A percentile compares a stretch with the other conserved stretches of the same genome.
Conservation (phyloP, 495 filamentous ascomycete species). For the Rhypophila decipiens region DNA sequence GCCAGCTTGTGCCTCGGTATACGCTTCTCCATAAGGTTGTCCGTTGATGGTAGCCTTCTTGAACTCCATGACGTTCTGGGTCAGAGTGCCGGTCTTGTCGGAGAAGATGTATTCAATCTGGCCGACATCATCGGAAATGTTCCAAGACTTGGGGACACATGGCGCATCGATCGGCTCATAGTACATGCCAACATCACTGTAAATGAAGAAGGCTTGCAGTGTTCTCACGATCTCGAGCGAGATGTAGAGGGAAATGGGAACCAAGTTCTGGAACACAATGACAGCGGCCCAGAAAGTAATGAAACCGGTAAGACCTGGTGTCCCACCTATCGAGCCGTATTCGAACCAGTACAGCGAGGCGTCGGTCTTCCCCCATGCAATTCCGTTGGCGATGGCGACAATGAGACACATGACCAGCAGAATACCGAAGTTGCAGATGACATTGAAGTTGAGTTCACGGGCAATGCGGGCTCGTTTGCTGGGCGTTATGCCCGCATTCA, state of each 20-base stretch:
- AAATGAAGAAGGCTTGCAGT: constrained; percentile 93
- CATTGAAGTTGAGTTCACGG: constrained; percentile 92
- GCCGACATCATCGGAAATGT: constrained; percentile 95
- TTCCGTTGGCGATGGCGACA: constrained; percentile 75
- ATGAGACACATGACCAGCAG: constrained; percentile 87
- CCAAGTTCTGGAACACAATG: constrained; percentile 96
- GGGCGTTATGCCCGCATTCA: constrained; percentile 95
- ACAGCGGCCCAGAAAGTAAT: constrained; percentile 94
- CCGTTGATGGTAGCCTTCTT: constrained; percentile 97
- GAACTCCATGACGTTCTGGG: constrained; percentile 99
- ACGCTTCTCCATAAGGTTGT: constrained; percentile 90
- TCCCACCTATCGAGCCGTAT: constrained; percentile 74
- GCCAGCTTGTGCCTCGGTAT: constrained; percentile 91
- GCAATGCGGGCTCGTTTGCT: constrained; percentile 88
- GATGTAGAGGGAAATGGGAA: constrained; percentile 97
- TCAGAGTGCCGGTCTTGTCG: constrained; percentile 97
- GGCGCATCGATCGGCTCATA: constrained; percentile 90
- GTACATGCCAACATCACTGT: constrained; percentile 92
- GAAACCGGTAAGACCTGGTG: constrained; percentile 73
- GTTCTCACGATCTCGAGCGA: constrained; percentile 94
- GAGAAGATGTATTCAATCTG: constrained; percentile 99
- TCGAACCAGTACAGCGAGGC: constrained; percentile 81
- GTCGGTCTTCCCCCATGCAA: constrained; percentile 67
- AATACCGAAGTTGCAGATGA: constrained; percentile 93
- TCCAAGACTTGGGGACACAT: constrained; percentile 97